Evolutionary conservation across 2,329 filamentous ascomycete genomes (phyloP).

Genomic region (Fonsecaea erecta): DNA sequence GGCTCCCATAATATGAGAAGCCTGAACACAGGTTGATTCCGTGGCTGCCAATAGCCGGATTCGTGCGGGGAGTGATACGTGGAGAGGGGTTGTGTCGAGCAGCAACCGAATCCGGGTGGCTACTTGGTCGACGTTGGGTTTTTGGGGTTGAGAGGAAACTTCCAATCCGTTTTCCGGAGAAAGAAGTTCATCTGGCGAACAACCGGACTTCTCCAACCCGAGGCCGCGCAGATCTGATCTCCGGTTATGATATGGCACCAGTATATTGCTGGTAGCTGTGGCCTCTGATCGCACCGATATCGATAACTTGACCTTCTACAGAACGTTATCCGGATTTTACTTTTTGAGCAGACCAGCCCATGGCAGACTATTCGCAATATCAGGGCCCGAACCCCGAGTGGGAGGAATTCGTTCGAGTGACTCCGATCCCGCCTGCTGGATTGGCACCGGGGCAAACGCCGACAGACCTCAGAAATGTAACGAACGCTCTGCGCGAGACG

Average conservation of each 20-base stretch:
- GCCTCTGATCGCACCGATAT: not conserved
- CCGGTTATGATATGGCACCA: not conserved
- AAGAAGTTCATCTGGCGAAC: not conserved
- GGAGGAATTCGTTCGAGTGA: slow-evolving; percentile 1
- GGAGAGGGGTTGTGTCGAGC: not conserved
- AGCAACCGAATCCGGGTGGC: not conserved
- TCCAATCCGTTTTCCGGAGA: no score
- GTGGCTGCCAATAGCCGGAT: not conserved
- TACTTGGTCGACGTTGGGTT: not conserved
- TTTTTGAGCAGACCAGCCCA: not conserved
- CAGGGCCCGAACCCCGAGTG: not conserved
- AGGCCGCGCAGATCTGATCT: not conserved
- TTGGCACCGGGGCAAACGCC: not conserved
- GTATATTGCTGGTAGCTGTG: not conserved
- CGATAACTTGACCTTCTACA: not conserved
- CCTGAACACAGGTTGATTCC: not conserved
- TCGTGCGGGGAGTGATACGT: not conserved
- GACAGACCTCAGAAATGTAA: not conserved
- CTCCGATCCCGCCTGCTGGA: not conserved
- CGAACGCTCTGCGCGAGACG: not conserved
- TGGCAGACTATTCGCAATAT: slow-evolving; percentile 1
- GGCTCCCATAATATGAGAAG: not conserved
- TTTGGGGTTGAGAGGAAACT: not conserved
- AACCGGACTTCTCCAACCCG: not conserved
- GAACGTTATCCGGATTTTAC: not conserved